These are phyloP conservation scores for Coelastrella sp. DNA, from an alignment of 139 green algal genomes.

Conservation along the genomic window DNA sequence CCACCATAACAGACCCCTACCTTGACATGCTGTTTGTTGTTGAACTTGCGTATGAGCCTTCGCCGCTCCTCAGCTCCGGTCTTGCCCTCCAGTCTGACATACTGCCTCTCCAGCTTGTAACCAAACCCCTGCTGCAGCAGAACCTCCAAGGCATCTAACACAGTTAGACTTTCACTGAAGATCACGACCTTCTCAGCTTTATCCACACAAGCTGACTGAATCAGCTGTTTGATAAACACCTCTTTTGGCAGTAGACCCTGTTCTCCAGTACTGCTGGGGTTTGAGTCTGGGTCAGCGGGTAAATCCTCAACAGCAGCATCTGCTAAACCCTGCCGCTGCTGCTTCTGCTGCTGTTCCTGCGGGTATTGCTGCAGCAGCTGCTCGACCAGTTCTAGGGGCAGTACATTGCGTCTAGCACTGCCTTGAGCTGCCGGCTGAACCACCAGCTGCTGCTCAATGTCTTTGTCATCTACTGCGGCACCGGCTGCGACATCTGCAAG, in stretches of 20 bases:
- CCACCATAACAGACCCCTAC: not conserved
- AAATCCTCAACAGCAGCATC: not conserved
- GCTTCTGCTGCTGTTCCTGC: not conserved
- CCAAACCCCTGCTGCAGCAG: slow-evolving; percentile 19
- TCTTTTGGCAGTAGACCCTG: slow-evolving; percentile 24
- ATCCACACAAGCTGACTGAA: not conserved
- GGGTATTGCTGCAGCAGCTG: not conserved
- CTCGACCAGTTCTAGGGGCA: not conserved
- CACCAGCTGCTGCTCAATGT: not conserved
- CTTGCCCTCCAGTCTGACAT: slow-evolving; percentile 23
- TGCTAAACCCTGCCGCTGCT: not conserved
- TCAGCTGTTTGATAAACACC: slow-evolving; percentile 15
- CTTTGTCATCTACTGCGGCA: not conserved
- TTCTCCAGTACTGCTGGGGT: not conserved
- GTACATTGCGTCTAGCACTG: not conserved
- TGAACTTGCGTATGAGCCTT: slow-evolving; percentile 8
- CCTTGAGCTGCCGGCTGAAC: not conserved
- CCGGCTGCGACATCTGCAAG: not conserved
- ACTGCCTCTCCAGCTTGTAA: not conserved
- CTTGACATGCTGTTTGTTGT: not conserved
- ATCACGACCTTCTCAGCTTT: slow-evolving; percentile 37
- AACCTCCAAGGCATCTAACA: not conserved
- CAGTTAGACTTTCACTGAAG: slow-evolving; percentile 31
- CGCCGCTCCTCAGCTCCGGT: not conserved
- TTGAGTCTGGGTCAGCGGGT: slow-evolving; percentile 4